These are phyloP conservation scores for Ogataea ganodermae DNA, from an alignment of 805 yeast genomes.

Conservation along the genomic window DNA sequence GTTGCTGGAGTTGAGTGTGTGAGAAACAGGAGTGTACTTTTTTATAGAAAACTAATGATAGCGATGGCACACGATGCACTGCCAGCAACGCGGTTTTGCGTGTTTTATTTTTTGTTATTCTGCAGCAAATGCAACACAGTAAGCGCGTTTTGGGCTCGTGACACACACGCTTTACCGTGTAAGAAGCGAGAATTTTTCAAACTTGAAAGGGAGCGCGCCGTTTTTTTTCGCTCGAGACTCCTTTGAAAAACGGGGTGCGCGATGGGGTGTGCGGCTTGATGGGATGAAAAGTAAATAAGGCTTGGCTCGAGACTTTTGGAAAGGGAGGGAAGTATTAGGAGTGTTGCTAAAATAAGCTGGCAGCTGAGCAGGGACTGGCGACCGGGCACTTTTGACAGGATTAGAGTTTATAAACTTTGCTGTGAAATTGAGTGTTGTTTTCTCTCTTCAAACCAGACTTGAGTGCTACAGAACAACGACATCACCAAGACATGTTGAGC, in stretches of 20 bases:
- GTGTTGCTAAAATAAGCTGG: slow-evolving; percentile 5
- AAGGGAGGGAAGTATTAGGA: not conserved
- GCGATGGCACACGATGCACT: not conserved
- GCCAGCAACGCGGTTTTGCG: not conserved
- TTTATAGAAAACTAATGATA: slow-evolving; percentile 1
- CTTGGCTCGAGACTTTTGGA: not conserved
- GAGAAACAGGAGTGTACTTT: not conserved
- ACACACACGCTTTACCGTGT: not conserved
- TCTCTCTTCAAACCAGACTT: not conserved
- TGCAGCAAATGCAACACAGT: not conserved
- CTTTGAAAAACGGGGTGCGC: slow-evolving; percentile 2
- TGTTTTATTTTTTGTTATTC: too few species aligned
- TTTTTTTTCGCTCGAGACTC: not conserved
- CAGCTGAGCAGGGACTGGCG: too few species aligned
- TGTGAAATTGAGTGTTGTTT: not conserved
- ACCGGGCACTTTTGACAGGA: not conserved
- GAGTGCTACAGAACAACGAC: too few species aligned
- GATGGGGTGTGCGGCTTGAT: slow-evolving; percentile 1
- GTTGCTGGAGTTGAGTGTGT: slow-evolving; percentile 37
- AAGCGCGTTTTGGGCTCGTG: slow-evolving; percentile 1
- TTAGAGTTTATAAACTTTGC: not conserved
- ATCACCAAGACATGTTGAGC: slow-evolving; percentile 1
- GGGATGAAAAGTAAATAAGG: slow-evolving; percentile 1
- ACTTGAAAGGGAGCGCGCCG: slow-evolving; percentile 1
- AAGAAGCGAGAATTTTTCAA: not conserved